These are phyloP conservation scores for Cicer arietinum DNA, from an alignment of 306 rosid genomes.

Conservation along the genomic window DNA sequence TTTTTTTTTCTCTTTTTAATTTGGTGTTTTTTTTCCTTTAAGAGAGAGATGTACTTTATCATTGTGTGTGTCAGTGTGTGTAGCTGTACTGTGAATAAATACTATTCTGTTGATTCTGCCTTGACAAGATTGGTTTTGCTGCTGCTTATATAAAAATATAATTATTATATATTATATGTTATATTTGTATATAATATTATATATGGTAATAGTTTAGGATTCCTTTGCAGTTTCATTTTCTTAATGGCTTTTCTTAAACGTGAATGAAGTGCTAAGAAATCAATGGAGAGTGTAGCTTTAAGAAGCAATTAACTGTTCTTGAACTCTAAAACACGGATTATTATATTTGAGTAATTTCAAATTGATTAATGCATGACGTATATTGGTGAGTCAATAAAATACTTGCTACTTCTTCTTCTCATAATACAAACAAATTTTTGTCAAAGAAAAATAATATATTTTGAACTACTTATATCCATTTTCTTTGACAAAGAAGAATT, in stretches of 20 bases:
- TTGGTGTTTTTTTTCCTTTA: background rate
- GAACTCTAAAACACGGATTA: background rate
- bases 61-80: slow-evolving; percentile 19
- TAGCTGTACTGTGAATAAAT: slow-evolving; percentile 21
- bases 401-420: no score
- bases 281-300: background rate
- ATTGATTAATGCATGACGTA: no score
- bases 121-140: slow-evolving; percentile 10
- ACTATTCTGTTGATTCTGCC: background rate
- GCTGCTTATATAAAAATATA: no score
- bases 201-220: background rate
- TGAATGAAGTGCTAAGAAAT: slow-evolving; percentile 3
- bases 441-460: no score
- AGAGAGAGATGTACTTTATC: no score
- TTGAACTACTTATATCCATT: no score
- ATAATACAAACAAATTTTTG: no score
- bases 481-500: no score
- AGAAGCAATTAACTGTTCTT: slow-evolving; percentile 6
- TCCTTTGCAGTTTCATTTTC: background rate
- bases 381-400: no score
- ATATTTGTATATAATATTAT: background rate
- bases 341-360: no score
- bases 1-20: background rate
- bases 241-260: slow-evolving; percentile 6
- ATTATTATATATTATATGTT: no score